Conservation (phyloP, 495 filamentous ascomycete species). For the Neohortaea acidophila region DNA sequence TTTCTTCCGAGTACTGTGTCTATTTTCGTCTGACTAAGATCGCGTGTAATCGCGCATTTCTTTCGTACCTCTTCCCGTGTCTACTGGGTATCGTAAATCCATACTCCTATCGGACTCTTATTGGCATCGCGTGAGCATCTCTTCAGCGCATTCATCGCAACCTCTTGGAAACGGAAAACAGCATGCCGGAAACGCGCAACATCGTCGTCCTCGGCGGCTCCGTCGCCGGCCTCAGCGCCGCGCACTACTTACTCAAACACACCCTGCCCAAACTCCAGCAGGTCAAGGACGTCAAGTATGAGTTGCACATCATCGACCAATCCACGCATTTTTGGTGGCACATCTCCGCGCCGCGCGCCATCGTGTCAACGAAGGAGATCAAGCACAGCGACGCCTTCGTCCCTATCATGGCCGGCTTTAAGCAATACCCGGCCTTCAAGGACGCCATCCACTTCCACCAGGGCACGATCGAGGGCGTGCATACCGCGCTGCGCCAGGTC, state of each 20-base stretch:
- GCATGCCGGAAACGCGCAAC: slow-evolving; percentile 18
- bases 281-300: slow-evolving; percentile 17
- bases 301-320: slow-evolving; percentile 26
- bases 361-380: slow-evolving; percentile 25
- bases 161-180: too few relatives aligned
- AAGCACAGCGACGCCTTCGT: slow-evolving; percentile 23
- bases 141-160: too few relatives aligned
- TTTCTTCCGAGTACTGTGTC: too few relatives aligned
- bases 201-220: slow-evolving; percentile 27
- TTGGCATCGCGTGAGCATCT: too few relatives aligned
- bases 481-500: slow-evolving; percentile 24
- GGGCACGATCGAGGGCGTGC: slow-evolving; percentile 24
- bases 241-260: slow-evolving; percentile 22
- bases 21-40: too few relatives aligned
- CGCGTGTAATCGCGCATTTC: too few relatives aligned
- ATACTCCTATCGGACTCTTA: too few relatives aligned
- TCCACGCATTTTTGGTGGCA: slow-evolving; percentile 29
- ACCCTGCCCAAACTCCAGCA: slow-evolving; percentile 18
- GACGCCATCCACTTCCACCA: slow-evolving; percentile 25
- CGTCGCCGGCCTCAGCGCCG: slow-evolving; percentile 16
- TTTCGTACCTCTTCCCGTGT: too few relatives aligned
- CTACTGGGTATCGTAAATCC: too few relatives aligned
- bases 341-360: slow-evolving; percentile 24
- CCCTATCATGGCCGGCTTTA: slow-evolving; percentile 23
- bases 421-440: slow-evolving; percentile 21